Conservation (phyloP, 352 stramenopile genomes). For the Thraustochytrium striatum region DNA sequence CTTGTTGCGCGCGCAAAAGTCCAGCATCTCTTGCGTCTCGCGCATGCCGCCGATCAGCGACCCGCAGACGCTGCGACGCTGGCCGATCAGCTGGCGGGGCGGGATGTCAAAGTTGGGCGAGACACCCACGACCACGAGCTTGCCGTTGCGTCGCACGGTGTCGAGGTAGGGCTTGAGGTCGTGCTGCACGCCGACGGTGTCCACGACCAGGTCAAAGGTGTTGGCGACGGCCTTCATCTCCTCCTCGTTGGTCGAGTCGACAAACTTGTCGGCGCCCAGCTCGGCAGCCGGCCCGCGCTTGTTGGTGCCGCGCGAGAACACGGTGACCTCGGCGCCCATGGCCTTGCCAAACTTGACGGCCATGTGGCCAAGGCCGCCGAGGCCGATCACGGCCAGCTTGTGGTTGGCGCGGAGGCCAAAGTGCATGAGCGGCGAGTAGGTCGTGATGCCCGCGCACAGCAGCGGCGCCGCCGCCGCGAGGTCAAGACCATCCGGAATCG, state of each 20-base stretch:
- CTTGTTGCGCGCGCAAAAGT: constrained; percentile 71
- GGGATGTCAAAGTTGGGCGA: constrained; percentile 65
- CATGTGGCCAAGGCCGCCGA: constrained; percentile 76
- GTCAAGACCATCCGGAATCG: constrained; percentile 67
- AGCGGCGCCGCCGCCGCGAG: constrained; percentile 64
- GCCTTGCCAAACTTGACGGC: constrained; percentile 72
- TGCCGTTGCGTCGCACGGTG: constrained; percentile 66
- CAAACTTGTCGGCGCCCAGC: constrained; percentile 56
- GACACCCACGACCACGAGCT: constrained; percentile 65
- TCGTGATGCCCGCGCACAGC: constrained; percentile 78
- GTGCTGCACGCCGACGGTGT: constrained; percentile 64
- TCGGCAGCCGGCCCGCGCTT: constrained; percentile 70
- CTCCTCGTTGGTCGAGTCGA: constrained; percentile 25
- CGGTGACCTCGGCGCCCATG: constrained; percentile 66
- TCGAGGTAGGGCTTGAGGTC: constrained; percentile 61
- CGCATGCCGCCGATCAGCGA: constrained; percentile 70
- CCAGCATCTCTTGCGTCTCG: constrained; percentile 75
- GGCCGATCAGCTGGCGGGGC: constrained; percentile 58
- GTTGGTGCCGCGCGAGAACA: constrained; percentile 65
- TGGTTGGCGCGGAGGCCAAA: constrained; percentile 61
- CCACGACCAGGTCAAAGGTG: constrained; percentile 64
- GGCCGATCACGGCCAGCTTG: constrained; percentile 62
- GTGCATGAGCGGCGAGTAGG: constrained; percentile 70
- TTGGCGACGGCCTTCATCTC: background rate
- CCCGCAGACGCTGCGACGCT: constrained; percentile 60